Evolutionary conservation across 1,139 yeast genomes (phyloP).

Genomic region (Meyerozyma carpophila): DNA sequence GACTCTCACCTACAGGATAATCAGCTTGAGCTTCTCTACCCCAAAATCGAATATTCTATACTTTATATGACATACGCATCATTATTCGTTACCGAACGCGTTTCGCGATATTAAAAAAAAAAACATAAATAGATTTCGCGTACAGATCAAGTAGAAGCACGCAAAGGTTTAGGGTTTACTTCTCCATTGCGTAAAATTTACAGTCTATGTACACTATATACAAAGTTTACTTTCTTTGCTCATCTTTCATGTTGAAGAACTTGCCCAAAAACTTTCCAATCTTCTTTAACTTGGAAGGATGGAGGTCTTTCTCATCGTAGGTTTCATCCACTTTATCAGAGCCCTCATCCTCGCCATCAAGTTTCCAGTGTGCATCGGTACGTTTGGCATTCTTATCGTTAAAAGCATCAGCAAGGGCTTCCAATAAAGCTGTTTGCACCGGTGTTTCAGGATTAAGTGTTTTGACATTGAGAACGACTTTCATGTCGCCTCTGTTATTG

Average conservation of each 20-base stretch:
- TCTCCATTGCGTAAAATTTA: not conserved
- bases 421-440: conserved; percentile 88
- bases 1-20: too few species aligned
- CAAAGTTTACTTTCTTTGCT: conserved; percentile 2
- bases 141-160: not conserved
- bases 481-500: conserved; percentile 72
- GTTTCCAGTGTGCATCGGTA: conserved; percentile 53
- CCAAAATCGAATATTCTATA: not conserved
- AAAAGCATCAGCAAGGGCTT: conserved; percentile 88
- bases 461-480: conserved; percentile 66
- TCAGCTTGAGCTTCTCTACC: too few species aligned
- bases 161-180: not conserved
- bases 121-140: not conserved
- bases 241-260: conserved; percentile 52
- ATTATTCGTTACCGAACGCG: not conserved
- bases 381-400: conserved; percentile 77
- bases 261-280: conserved; percentile 60
- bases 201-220: conserved; percentile 3
- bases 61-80: not conserved
- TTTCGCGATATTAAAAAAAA: too few species aligned
- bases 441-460: conserved; percentile 73
- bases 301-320: conserved; percentile 38
- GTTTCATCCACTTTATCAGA: conserved; percentile 14
- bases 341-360: conserved; percentile 27
- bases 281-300: conserved; percentile 53